phyloP scores from a whole-genome alignment of 2,329 filamentous ascomycete genomes.

The Pestalotiopsis sp. region DNA sequence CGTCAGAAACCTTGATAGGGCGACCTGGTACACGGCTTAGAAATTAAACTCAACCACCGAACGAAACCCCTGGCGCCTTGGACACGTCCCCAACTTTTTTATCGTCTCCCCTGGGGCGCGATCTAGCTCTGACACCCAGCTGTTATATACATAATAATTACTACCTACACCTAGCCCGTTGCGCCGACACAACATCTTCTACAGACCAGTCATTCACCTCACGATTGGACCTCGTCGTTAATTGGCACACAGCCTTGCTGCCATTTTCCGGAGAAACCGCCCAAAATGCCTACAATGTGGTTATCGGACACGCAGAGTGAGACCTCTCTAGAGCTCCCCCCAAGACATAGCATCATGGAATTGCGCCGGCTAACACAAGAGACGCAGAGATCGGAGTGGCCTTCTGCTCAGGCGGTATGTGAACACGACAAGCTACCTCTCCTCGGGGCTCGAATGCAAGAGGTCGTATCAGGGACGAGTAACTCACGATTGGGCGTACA shows the following conservation, averaged over 20 bases:
- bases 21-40: background rate
- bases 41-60: background rate
- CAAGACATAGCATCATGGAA: background rate
- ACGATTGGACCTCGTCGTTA: background rate
- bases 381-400: conserved; percentile 89
- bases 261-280: background rate
- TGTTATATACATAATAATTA: background rate
- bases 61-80: conserved; percentile 3
- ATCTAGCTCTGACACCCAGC: background rate
- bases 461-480: background rate
- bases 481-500: conserved; percentile 39
- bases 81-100: conserved; percentile 7
- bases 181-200: background rate
- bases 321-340: conserved; percentile 33
- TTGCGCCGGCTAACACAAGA: conserved; percentile 31
- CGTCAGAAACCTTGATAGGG: background rate
- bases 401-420: conserved; percentile 96
- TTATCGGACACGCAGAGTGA: conserved; percentile 92
- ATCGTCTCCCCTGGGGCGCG: background rate
- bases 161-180: background rate
- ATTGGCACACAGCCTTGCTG: background rate
- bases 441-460: too few relatives aligned
- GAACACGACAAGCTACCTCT: conserved; percentile 15
- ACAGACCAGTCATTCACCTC: background rate
- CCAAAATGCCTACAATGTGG: conserved; percentile 87